phyloP scores from a whole-genome alignment of 2,329 filamentous ascomycete species.

The Ascomycota sp. region DNA sequence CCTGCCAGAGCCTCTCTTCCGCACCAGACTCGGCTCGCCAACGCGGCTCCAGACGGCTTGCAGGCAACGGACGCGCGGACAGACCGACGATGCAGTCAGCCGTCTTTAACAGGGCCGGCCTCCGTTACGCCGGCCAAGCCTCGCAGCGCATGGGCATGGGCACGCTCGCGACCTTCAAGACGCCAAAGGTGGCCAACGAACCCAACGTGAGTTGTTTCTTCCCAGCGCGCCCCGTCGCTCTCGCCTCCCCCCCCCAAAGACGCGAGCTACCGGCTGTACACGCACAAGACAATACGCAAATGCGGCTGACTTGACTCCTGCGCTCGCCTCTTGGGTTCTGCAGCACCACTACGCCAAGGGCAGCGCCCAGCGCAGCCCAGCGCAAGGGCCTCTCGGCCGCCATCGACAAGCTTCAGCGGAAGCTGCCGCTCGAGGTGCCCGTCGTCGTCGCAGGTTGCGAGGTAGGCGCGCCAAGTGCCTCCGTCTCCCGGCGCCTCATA shows the following conservation, averaged over 20 bases:
- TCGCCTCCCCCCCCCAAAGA: no score
- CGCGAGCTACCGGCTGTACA: no score
- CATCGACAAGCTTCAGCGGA: slow-evolving; percentile 46
- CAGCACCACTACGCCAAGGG: slow-evolving; percentile 81
- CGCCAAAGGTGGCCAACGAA: slow-evolving; percentile 75
- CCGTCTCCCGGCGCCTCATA: neutral
- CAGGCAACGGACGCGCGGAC: neutral
- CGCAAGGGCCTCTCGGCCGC: slow-evolving; percentile 57
- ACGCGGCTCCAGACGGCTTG: neutral
- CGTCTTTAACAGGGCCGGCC: slow-evolving; percentile 13
- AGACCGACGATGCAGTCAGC: slow-evolving; percentile 12
- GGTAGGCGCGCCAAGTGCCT: slow-evolving; percentile 19
- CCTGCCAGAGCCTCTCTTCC: no score
- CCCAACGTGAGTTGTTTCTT: slow-evolving; percentile 65
- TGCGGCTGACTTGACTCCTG: no score
- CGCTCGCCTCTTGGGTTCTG: no score
- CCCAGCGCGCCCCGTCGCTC: no score
- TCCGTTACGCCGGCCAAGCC: slow-evolving; percentile 10
- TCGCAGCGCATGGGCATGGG: slow-evolving; percentile 17
- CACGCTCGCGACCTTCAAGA: slow-evolving; percentile 67
- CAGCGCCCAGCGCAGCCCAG: slow-evolving; percentile 58
- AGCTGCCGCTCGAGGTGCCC: slow-evolving; percentile 57
- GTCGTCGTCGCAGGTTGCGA: slow-evolving; percentile 68
- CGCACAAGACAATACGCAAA: no score
- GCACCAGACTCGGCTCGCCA: no score